phyloP scores from a whole-genome alignment of 176 grass and related monocot species.

The Triticum dicoccoides region DNA sequence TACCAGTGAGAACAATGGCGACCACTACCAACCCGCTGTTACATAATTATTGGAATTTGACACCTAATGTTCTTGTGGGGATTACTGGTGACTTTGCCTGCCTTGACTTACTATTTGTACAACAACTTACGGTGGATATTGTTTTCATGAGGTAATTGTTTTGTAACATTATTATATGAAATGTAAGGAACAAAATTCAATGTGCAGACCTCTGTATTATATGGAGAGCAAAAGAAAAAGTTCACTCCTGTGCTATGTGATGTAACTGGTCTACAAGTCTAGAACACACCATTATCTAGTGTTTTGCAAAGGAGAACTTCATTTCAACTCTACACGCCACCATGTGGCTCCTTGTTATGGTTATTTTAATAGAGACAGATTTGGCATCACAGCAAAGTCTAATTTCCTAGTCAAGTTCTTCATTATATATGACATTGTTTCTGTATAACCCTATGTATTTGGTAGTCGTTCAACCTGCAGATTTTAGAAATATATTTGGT shows the following conservation, averaged over 20 bases:
- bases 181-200: not conserved
- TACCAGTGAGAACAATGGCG: too few species aligned
- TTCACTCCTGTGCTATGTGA: too few species aligned
- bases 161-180: not conserved
- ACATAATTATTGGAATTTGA: too few species aligned
- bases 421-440: not conserved
- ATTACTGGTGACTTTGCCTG: conserved; percentile 50
- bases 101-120: not conserved
- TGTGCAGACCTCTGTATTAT: not conserved
- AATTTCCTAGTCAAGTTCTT: not conserved
- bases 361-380: not conserved
- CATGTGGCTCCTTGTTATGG: not conserved
- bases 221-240: too few species aligned
- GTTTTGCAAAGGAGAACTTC: not conserved
- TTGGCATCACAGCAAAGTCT: not conserved
- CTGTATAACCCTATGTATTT: not conserved
- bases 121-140: not conserved
- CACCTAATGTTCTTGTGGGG: conserved; percentile 43
- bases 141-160: not conserved
- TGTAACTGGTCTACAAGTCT: not conserved
- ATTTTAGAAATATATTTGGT: not conserved
- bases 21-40: too few species aligned
- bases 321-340: not conserved
- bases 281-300: not conserved
- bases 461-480: not conserved